Conservation (phyloP, 1,139 yeast genomes). For the Neolecta irregularis region DNA sequence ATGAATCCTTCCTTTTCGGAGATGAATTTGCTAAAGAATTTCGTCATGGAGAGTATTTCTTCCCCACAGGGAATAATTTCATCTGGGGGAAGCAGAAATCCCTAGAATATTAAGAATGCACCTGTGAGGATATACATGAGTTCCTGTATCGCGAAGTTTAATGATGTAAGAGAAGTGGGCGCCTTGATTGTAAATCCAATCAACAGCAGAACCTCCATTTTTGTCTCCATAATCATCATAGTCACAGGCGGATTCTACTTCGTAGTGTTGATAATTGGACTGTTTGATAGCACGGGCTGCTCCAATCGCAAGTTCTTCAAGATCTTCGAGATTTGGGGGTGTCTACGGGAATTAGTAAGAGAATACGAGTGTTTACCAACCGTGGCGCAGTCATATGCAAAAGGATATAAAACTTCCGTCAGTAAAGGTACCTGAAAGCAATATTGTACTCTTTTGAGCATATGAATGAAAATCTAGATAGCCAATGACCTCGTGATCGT, state of each 20-base stretch:
- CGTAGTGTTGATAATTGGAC: slow-evolving; percentile 45
- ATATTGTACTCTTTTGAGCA: slow-evolving; percentile 32
- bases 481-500: slow-evolving; percentile 50
- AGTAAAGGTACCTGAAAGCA: not conserved
- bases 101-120: too few species aligned
- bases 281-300: slow-evolving; percentile 55
- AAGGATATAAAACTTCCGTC: slow-evolving; percentile 56
- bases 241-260: slow-evolving; percentile 66
- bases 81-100: slow-evolving; percentile 60
- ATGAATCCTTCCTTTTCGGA: slow-evolving; percentile 13
- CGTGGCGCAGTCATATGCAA: slow-evolving; percentile 60
- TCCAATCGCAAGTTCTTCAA: slow-evolving; percentile 69
- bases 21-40: slow-evolving; percentile 55
- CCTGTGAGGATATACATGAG: too few species aligned
- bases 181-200: slow-evolving; percentile 62
- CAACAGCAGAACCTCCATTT: slow-evolving; percentile 59
- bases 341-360: too few species aligned
- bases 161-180: slow-evolving; percentile 71
- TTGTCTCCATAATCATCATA: too few species aligned
- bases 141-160: slow-evolving; percentile 68
- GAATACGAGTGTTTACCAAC: too few species aligned
- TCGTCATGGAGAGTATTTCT: slow-evolving; percentile 52
- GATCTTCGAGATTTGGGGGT: slow-evolving; percentile 72
- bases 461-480: slow-evolving; percentile 74
- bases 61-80: slow-evolving; percentile 61